Base-by-base conservation (phyloP, 805 yeast species). In the Candida maesae region DNA sequence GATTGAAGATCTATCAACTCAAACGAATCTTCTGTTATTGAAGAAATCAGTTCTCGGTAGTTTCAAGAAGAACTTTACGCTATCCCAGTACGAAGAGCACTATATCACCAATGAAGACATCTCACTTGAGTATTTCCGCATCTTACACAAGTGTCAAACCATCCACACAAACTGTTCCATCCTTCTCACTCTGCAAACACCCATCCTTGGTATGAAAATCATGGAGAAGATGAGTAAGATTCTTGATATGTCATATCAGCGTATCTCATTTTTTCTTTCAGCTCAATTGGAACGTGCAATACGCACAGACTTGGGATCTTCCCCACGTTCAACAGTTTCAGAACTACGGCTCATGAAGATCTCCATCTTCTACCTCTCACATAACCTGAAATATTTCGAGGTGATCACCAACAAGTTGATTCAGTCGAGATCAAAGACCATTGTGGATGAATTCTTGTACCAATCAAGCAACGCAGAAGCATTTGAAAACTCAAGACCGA, bases 51-150 rank as follows among this genome's bases (percentile, higher is more conserved):
- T 85, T 1, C 59, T 85, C 30, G 51, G 61, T 1, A 69, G 72
- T 21, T 76, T 84, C 50, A 78, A 79, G 46, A 68, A 71, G 4
- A 74, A 75, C 42, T 87, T 84, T 55, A 76, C 90, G 0, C 60
- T 91, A 33, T 74, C 73, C 33, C 90, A 81, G 45, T 74, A 77
- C 42, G 97, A 91, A 50, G 81, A 78, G 33, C 83, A 76, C 51
- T 61, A 74, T 6, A 64, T 90, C 29, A 56, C 60, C 17, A 68
- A 71, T 54, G 56, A 65, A 41, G 41, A 56, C 14, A 45, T 74
- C 9, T 64, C 68, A 29, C 65, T 69, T 2, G 79, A 73, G 38
- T 88, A 83, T 56, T 85, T 87, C 51, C 57, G 54, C 4, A 73
- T 78, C 1, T 65, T 90, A 25, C 61, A 66, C 12, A 81, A 79